These are phyloP conservation scores for Metarhizium album DNA, from an alignment of 2,329 filamentous ascomycete species.

Conservation along the genomic window DNA sequence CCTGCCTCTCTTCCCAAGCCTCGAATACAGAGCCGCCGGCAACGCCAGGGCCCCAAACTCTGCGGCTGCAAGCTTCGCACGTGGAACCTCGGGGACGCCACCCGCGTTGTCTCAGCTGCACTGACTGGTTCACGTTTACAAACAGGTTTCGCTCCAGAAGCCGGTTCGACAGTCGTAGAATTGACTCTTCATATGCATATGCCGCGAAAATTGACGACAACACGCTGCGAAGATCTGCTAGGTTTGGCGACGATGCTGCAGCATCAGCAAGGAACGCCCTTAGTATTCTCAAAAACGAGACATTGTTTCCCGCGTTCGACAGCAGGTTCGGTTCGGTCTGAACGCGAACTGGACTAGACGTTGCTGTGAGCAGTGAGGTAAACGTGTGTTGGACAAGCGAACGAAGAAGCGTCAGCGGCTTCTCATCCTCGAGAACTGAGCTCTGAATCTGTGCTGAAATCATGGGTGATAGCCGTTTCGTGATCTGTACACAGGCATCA, in stretches of 20 bases:
- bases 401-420: constrained; percentile 58
- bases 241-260: constrained; percentile 68
- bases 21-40: constrained; percentile 62
- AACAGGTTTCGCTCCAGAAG: constrained; percentile 87
- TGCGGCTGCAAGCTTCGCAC: constrained; percentile 74
- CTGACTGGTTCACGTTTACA: constrained; percentile 64
- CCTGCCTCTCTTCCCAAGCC: constrained; percentile 61
- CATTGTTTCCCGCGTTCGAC: constrained; percentile 37
- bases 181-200: constrained; percentile 88
- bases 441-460: constrained; percentile 27
- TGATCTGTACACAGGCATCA: constrained; percentile 50
- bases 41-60: constrained; percentile 83
- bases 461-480: constrained; percentile 49
- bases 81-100: constrained; percentile 82
- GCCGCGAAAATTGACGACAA: constrained; percentile 86
- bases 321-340: constrained; percentile 23
- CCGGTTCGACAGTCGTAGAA: constrained; percentile 73
- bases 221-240: constrained; percentile 77
- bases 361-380: constrained; percentile 71
- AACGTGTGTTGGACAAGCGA: constrained; percentile 83
- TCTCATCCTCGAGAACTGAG: constrained; percentile 40
- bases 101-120: constrained; percentile 65
- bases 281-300: constrained; percentile 81
- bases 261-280: constrained; percentile 80
- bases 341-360: constrained; percentile 39